phyloP scores from a whole-genome alignment of 805 yeast species.

The Yamadazyma phyllophila region DNA sequence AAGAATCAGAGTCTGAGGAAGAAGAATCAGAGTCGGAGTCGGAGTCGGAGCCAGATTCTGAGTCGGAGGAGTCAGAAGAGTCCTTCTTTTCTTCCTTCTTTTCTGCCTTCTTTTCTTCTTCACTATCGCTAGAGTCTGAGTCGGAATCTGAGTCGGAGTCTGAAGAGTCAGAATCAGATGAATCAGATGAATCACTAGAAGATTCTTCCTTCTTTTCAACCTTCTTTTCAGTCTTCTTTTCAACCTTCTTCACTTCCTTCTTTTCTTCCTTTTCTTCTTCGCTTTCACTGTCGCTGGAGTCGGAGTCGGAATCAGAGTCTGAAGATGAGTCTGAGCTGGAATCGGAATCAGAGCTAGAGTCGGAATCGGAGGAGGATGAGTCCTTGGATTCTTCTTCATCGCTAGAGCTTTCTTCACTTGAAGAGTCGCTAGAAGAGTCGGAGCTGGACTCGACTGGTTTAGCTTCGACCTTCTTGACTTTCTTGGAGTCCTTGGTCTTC shows the following conservation, averaged over 20 bases:
- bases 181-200: conserved; percentile 19
- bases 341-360: conserved; percentile 4
- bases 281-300: conserved; percentile 1
- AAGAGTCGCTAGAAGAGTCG: conserved; percentile 15
- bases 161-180: conserved; percentile 18
- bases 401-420: conserved; percentile 8
- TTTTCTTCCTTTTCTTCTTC: neutral
- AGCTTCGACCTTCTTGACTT: conserved; percentile 23
- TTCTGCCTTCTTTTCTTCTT: conserved; percentile 13
- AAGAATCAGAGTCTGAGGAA: neutral
- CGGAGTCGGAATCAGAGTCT: conserved; percentile 30
- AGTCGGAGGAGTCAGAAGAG: conserved; percentile 1
- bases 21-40: conserved; percentile 3
- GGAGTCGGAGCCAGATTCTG: neutral
- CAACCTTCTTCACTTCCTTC: conserved; percentile 1
- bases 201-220: conserved; percentile 20
- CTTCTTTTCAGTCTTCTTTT: conserved; percentile 14
- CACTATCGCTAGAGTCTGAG: conserved; percentile 4
- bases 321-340: conserved; percentile 22
- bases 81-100: conserved; percentile 16
- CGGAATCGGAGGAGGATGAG: conserved; percentile 6
- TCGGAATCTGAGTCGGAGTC: conserved; percentile 13
- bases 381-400: conserved; percentile 17
- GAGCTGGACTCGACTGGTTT: conserved; percentile 9
- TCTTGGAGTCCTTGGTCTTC: conserved; percentile 24